Evolutionary conservation across 345 rosid genomes (phyloP), one percentile per base, ranked within the genome.

Genomic region (Hypericum androsaemum): DNA sequence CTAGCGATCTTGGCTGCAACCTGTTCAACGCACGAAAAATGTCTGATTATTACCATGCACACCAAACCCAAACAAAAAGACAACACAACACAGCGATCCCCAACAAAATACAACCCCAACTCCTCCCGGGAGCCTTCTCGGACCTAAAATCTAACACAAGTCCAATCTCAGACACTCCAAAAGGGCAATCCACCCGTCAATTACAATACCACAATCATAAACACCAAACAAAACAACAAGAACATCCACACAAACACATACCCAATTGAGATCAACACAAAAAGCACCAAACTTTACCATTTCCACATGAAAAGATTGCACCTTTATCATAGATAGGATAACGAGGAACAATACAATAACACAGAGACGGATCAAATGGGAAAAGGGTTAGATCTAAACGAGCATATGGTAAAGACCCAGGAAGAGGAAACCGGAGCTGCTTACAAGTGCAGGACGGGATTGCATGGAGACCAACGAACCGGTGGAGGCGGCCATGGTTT

Each of bases 401-500:
- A 22, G 32, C 1, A 22, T 22, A 22, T 1, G 32, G 32, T 22
- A 56, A 12, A 37, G 43, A 55, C 41, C 2, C 13, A 38, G 6
- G 8, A 11, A 6, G 36, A 54, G 16, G 0, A n/a, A 37, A 43
- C 75, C 41, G 52, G 41, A 48, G 36, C 8, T 17, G 68, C 59
- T 36, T 69, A 48, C 70, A 60, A 15, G 78, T 60, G 64, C 56
- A 37, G 64, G 65, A 12, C 65, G 12, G 12, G 66, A 57, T 15
- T 65, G 38, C 15, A 61, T 17, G 51, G 63, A 56, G 15, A 61
- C 37, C 7, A 75, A 70, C 63, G 58, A 16, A 17, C 60, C 71
- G 0, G 74, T 57, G 38, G 60, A 7, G 8, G 78, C 67, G 52
- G 78, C 78, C 81, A 77, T 77, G 60, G 54, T 38, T 14, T 3